Base-by-base conservation (phyloP, 805 yeast species). In the Hanseniaspora occidentalis region DNA sequence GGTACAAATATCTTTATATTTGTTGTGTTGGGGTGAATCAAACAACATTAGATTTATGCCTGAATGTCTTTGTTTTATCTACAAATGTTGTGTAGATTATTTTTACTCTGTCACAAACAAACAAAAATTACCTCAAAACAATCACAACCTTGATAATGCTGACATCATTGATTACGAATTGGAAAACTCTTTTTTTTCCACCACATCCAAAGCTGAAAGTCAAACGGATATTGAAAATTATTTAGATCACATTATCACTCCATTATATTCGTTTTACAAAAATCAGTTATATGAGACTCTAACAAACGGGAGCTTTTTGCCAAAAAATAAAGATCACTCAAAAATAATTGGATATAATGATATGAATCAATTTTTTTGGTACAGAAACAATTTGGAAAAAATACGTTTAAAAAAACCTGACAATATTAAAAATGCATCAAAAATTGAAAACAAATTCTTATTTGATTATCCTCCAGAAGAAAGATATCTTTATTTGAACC, bases 321-420 rank as follows among this genome's bases (percentile, higher is more conserved):
- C 81, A 62, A 79, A 94, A 66, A 92, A 83, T 67, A 77, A 67
- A 57, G 94, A 83, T 60, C 94, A 83, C 64, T 79, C 79, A 65
- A 67, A 76, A 49, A 67, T 83, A 47, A 73, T 83, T 54, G 94
- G 98, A 62, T 92, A 92, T 63, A 98, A 92, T 69, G 99, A 92
- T 70, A 94, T 92, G 45, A 92, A 92, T 65, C 99, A 92, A 71
- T 73, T 92, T 52, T 92, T 94, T 67, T 92, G 99, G 99, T 92
- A 94, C 66, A 80, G 92, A 65, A 88, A 92, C 53, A 74, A 80
- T 38, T 75, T 89, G 54, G 89, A 82, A n/a, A n/a, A n/a, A n/a
- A n/a, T n/a, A n/a, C n/a, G n/a, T n/a, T n/a, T n/a, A n/a, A n/a
- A n/a, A n/a, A n/a, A n/a, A n/a, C n/a, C n/a, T 58, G 97, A 92